phyloP scores from a whole-genome alignment of 78 protist species.

The Dictyostelium citrinum region DNA sequence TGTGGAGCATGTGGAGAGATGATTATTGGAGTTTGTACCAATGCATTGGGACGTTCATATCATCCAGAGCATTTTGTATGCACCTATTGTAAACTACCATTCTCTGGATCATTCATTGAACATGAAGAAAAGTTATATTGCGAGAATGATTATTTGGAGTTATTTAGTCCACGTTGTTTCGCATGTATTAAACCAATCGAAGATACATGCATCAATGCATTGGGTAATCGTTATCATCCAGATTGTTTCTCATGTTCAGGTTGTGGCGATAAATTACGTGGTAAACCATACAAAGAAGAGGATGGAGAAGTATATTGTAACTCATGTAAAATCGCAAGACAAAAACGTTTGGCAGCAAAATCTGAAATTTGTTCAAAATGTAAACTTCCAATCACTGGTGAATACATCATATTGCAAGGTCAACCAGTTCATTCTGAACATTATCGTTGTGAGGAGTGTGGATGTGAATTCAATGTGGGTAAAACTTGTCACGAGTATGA shows the following conservation, averaged over 20 bases:
- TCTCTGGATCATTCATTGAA: constrained; percentile 70
- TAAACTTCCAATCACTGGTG: constrained; percentile 81
- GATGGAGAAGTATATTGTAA: constrained; percentile 84
- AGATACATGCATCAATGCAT: constrained; percentile 73
- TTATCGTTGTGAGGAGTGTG: constrained; percentile 85
- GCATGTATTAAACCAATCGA: constrained; percentile 72
- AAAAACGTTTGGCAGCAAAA: constrained; percentile 46
- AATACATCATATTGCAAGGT: constrained; percentile 76
- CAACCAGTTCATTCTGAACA: constrained; percentile 85
- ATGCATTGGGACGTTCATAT: constrained; percentile 72
- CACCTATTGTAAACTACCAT: constrained; percentile 67
- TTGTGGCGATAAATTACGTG: constrained; percentile 51
- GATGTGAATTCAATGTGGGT: constrained; percentile 79
- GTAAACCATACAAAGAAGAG: constrained; percentile 79
- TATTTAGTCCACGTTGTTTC: constrained; percentile 71
- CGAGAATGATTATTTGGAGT: constrained; percentile 60
- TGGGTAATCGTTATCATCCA: constrained; percentile 75
- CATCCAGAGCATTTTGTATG: constrained; percentile 87
- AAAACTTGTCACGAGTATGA: constrained; percentile 82
- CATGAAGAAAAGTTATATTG: constrained; percentile 79
- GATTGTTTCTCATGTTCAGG: constrained; percentile 75
- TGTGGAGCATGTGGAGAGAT: constrained; percentile 77
- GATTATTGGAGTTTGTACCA: constrained; percentile 79
- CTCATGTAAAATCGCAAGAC: constrained; percentile 50
- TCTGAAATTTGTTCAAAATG: constrained; percentile 79